phyloP scores from a whole-genome alignment of 2,329 filamentous ascomycete genomes.

The Lizonia empirigonia region DNA sequence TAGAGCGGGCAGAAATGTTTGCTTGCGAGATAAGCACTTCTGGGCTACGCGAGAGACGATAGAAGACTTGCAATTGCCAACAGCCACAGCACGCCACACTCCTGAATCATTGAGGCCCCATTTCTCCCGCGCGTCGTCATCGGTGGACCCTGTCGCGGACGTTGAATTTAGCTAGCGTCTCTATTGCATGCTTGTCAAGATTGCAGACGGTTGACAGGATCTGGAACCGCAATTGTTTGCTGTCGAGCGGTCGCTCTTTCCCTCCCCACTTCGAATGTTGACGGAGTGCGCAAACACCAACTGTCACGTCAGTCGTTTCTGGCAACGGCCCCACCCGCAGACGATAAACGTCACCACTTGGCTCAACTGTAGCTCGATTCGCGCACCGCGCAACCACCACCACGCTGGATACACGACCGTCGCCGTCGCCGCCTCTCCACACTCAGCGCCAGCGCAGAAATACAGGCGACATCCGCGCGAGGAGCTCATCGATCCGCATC shows the following conservation, averaged over 20 bases:
- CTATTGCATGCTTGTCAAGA: slow-evolving; percentile 17
- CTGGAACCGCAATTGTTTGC: slow-evolving; percentile 4
- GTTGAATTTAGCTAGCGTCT: slow-evolving; percentile 19
- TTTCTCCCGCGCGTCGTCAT: slow-evolving; percentile 24
- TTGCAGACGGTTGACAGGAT: neutral
- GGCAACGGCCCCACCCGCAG: slow-evolving; percentile 15
- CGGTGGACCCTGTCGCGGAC: slow-evolving; percentile 21
- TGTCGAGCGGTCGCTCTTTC: slow-evolving; percentile 7
- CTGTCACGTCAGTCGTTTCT: slow-evolving; percentile 13
- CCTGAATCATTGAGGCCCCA: slow-evolving; percentile 7
- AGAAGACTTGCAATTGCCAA: neutral
- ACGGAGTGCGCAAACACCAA: neutral
- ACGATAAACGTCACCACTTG: slow-evolving; percentile 10
- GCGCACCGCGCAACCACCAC: slow-evolving; percentile 19
- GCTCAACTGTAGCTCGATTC: slow-evolving; percentile 7
- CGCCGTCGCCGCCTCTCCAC: slow-evolving; percentile 33
- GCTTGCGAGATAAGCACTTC: slow-evolving; percentile 7
- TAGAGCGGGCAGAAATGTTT: neutral
- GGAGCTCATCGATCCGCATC: slow-evolving; percentile 41
- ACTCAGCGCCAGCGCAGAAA: slow-evolving; percentile 40
- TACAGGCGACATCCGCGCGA: slow-evolving; percentile 33
- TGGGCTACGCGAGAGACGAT: neutral
- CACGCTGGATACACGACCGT: slow-evolving; percentile 40
- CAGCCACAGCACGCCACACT: neutral
- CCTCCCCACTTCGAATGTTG: neutral